Evolutionary conservation across 2,329 filamentous ascomycete species (phyloP), one percentile per base, ranked within the genome.

Genomic region (Diplocarpon mali): DNA sequence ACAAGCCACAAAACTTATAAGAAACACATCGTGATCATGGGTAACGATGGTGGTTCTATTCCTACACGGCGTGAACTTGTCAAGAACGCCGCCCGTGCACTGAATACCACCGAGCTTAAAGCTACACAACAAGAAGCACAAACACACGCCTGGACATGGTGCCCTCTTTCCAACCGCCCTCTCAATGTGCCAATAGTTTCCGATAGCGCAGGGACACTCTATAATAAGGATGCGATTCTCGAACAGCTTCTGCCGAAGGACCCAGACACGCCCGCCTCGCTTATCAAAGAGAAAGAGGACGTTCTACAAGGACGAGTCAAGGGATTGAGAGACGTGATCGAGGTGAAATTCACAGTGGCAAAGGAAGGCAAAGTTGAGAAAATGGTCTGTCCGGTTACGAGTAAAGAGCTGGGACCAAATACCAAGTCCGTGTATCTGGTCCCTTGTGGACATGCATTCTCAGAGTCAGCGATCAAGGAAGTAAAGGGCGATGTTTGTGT

Each of bases 31-130:
- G 15, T 24, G 16, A 28, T 30, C 57, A 95, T 98, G 92, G 92
- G 92, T 63, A 98, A 98, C 68, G 92, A 98, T 64, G 92, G 92
- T 56, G 92, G 92, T 62, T 90, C 86, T 55, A 98, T 98, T 56
- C 92, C 92, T 5, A 96, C 84, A 52, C 85, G 93, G 28, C 84
- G 88, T 60, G 93, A 98, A 66, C 85, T 98, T 37, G 92, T 98
- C 64, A 94, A 94, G 67, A 83, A 90, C 65, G 87, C 89, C 24
- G 87, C 89, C 35, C 84, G 86, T 57, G 75, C 80, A 41, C 85
- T 84, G 16, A 93, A 85, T 29, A 75, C 86, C 24, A 81, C 85
- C 38, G 84, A 96, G 68, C 69, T 95, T 46, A 96, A 96, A 68
- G 88, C 92, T 53, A 83, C 84, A 8, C 83, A 83, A 53, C 79